Base-by-base conservation (phyloP, 2,329 filamentous ascomycete species). In the Ophiosphaerella herpotricha region DNA sequence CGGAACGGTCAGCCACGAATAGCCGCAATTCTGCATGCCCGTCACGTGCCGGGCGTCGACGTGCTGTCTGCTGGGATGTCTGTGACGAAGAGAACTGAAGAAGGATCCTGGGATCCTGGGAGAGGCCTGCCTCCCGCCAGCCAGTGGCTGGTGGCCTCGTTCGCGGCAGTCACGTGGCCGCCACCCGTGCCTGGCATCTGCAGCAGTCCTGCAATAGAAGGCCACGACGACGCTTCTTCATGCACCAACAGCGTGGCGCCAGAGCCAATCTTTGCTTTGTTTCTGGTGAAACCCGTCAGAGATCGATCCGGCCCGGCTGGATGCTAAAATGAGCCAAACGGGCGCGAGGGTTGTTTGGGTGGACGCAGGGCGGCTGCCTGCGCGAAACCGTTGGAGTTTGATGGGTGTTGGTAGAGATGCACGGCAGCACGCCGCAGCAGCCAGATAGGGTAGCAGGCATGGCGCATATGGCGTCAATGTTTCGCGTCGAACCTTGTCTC, bases 351-450 rank as follows among this genome's bases (percentile, higher is more conserved):
- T 24, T 43, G 33, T 34, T 41, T 36, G 9, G 38, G 42, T 33
- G 31, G 35, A 14, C 31, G 43, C 42, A 39, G 29, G 29, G 42
- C 41, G 39, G 18, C 43, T 48, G 31, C 8, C 11, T 47, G 37
- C 50, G 47, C 54, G 54, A 57, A 57, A 57, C 54, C 39, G 37
- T 5, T 38, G 46, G 14, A 34, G 54, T 56, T 31, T 53, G 47
- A 56, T 41, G 46, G 34, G 8, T 39, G 35, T 39, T 35, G n/a
- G 38, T 39, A 38, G 12, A 48, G 18, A 45, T 50, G 41, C 23
- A 32, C 41, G 14, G 16, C 12, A 14, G 18, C 18, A 21, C 18
- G 18, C 18, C 18, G 18, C 18, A 21, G 18, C 18, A 21, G 18
- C 18, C 18, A 21, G 18, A 21, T 5, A 21, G 18, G 18, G 18